Evolutionary conservation across 495 filamentous ascomycete genomes (phyloP).

Genomic region (Aspergillus egyptiacus): DNA sequence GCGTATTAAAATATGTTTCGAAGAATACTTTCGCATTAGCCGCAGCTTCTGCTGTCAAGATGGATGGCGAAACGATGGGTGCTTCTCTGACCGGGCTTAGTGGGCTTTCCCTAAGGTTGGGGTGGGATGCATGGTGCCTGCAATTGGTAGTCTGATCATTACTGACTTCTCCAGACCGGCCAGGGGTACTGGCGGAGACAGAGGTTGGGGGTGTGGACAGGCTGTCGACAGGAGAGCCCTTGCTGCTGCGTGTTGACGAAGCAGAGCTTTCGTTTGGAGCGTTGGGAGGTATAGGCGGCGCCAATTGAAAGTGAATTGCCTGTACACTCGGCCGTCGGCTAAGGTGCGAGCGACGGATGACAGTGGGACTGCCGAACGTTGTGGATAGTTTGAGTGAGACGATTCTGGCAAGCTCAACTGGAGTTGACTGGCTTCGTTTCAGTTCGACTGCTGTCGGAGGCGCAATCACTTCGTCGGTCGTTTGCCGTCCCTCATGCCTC

Average conservation of each 20-base stretch:
- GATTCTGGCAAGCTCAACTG: slow-evolving; percentile 33
- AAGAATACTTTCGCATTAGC: slow-evolving; percentile 80
- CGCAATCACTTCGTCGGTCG: background rate
- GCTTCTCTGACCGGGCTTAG: slow-evolving; percentile 18
- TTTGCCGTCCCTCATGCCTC: background rate
- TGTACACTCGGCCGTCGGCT: slow-evolving; percentile 38
- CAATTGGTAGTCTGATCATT: background rate
- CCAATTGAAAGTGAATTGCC: slow-evolving; percentile 21
- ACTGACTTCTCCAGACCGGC: slow-evolving; percentile 14
- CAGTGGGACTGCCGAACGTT: slow-evolving; percentile 47
- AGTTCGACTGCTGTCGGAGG: background rate
- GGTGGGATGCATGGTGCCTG: slow-evolving; percentile 7
- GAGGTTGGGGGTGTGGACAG: slow-evolving; percentile 38
- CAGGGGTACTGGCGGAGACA: slow-evolving; percentile 7
- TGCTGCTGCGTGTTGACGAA: slow-evolving; percentile 36
- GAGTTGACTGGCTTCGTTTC: slow-evolving; percentile 17
- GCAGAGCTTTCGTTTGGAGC: slow-evolving; percentile 34
- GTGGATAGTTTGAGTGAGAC: slow-evolving; percentile 46
- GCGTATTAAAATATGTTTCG: slow-evolving; percentile 71
- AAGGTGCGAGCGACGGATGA: slow-evolving; percentile 46
- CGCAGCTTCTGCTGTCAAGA: slow-evolving; percentile 70
- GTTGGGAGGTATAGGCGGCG: slow-evolving; percentile 1
- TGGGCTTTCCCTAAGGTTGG: slow-evolving; percentile 8
- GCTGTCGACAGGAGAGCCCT: slow-evolving; percentile 25
- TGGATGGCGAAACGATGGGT: slow-evolving; percentile 44